Evolutionary conservation across 2,329 filamentous ascomycete genomes (phyloP).

Genomic region (Helotiales sp.): DNA sequence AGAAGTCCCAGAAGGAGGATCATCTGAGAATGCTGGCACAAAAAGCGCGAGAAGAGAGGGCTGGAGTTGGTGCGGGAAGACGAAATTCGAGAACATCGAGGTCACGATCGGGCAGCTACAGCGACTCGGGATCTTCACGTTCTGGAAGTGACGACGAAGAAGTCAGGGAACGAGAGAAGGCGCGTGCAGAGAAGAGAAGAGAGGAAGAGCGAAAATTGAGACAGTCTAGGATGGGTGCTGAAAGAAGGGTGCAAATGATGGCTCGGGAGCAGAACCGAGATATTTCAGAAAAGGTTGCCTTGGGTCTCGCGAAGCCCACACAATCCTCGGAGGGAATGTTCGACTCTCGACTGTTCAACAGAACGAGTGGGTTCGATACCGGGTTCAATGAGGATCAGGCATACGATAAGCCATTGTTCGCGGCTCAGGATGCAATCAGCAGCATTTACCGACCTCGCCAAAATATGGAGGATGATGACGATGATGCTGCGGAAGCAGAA

Average conservation of each 20-base stretch:
- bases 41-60: conserved; percentile 85
- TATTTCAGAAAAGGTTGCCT: conserved; percentile 94
- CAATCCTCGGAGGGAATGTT: conserved; percentile 94
- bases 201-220: conserved; percentile 90
- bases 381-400: conserved; percentile 98
- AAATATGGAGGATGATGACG: conserved; percentile 75
- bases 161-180: conserved; percentile 75
- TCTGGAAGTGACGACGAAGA: conserved; percentile 62
- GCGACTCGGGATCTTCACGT: conserved; percentile 54
- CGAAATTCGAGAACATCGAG: conserved; percentile 45
- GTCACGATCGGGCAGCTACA: conserved; percentile 55
- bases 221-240: conserved; percentile 93
- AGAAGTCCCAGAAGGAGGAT: conserved; percentile 93
- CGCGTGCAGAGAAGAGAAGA: conserved; percentile 75
- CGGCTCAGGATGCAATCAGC: conserved; percentile 91
- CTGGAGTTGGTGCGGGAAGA: conserved; percentile 56
- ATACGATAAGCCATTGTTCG: conserved; percentile 97
- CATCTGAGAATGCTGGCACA: conserved; percentile 86
- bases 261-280: conserved; percentile 95
- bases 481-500: conserved; percentile 78
- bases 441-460: conserved; percentile 88
- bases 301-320: conserved; percentile 93
- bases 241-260: conserved; percentile 89
- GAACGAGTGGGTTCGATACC: conserved; percentile 85
- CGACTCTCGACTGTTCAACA: conserved; percentile 94